Conservation (phyloP, 192 early-diverging fungal genomes). For the Entomortierella beljakovae region DNA sequence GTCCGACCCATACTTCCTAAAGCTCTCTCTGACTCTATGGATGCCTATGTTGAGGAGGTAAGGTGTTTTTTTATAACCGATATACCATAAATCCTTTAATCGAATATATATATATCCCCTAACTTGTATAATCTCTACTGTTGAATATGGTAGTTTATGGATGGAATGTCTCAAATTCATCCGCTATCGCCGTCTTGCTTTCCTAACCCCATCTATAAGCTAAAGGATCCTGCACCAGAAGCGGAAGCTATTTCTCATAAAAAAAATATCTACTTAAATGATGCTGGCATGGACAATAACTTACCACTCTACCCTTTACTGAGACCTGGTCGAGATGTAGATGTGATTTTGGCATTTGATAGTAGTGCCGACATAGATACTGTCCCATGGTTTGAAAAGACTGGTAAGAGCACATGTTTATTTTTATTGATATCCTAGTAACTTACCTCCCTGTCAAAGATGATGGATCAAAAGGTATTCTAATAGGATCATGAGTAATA, state of each 20-base stretch:
- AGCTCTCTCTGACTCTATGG: constrained; percentile 46
- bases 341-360: constrained; percentile 81
- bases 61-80: no score
- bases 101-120: no score
- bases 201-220: constrained; percentile 74
- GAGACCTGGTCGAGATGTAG: constrained; percentile 72
- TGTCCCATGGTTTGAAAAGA: constrained; percentile 72
- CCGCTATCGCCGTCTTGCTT: constrained; percentile 75
- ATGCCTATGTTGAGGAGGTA: constrained; percentile 55
- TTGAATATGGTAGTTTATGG: constrained; percentile 62
- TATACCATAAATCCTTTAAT: no score
- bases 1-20: constrained; percentile 55
- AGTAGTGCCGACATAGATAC: constrained; percentile 77
- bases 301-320: constrained; percentile 80
- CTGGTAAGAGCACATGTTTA: constrained; percentile 21
- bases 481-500: background rate
- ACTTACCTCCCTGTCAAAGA: no score
- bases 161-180: constrained; percentile 64
- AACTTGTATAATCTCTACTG: no score
- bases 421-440: background rate
- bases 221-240: constrained; percentile 48
- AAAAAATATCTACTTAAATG: constrained; percentile 69
- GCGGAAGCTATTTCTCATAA: constrained; percentile 29
- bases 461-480: no score
- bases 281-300: constrained; percentile 87